Conservation (phyloP, 2,329 filamentous ascomycete species). For the Podosphaera fusca region DNA sequence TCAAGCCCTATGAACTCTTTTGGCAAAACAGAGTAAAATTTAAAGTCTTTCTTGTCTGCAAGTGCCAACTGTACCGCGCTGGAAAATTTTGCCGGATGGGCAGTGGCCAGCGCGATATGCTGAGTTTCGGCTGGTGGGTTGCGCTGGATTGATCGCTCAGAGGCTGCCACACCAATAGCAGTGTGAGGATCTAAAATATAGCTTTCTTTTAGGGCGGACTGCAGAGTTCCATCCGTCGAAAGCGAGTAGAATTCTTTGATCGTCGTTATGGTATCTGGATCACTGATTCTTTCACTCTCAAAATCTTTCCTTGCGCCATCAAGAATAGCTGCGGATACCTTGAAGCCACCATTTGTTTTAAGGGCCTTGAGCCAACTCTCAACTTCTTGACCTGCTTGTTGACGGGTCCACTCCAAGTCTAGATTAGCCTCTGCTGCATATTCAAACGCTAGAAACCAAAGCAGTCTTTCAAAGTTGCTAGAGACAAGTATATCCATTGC, state of each 20-base stretch:
- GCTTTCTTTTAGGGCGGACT: conserved; percentile 20
- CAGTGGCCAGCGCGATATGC: conserved; percentile 71
- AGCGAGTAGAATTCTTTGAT: conserved; percentile 31
- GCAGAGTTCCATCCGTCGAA: conserved; percentile 14
- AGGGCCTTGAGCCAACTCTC: conserved; percentile 55
- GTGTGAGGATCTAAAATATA: conserved; percentile 90
- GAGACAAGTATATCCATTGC: conserved; percentile 97
- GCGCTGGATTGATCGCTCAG: conserved; percentile 41
- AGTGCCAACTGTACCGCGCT: conserved; percentile 65
- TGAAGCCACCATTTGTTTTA: conserved; percentile 63
- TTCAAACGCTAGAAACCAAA: conserved; percentile 79
- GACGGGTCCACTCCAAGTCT: conserved; percentile 42
- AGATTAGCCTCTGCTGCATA: conserved; percentile 35
- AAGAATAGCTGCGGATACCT: conserved; percentile 53
- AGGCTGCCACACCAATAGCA: conserved; percentile 63
- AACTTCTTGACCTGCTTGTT: conserved; percentile 54
- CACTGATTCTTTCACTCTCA: conserved; percentile 51
- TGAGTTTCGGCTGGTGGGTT: conserved; percentile 24
- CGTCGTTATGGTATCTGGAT: conserved; percentile 43
- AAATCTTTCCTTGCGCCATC: conserved; percentile 50
- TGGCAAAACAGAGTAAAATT: conserved; percentile 59
- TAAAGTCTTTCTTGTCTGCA: conserved; percentile 44
- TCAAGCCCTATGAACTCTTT: conserved; percentile 62
- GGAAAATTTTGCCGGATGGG: conserved; percentile 88
- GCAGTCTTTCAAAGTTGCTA: conserved; percentile 84